A percentile compares a stretch with the other conserved stretches of the same genome.
phyloP scores from a whole-genome alignment of 768 basidiomycete species.

The Leccinum olivaceopallidum region DNA sequence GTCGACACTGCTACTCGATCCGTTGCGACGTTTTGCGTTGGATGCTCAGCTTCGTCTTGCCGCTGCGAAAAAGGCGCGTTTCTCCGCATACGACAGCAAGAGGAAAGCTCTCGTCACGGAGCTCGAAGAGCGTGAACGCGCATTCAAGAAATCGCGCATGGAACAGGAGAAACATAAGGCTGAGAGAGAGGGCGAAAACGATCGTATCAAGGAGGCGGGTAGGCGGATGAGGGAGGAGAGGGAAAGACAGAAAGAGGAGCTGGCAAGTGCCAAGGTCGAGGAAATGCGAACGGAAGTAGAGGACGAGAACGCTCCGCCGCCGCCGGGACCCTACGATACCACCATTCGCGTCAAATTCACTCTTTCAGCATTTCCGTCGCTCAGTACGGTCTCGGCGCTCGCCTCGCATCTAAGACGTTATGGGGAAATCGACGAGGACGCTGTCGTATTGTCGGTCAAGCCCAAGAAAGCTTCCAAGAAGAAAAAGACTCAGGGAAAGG shows the following conservation, averaged over 20 bases:
- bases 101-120: conserved; percentile 75
- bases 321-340: conserved; percentile 68
- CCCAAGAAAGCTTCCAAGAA: conserved; percentile 43
- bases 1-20: conserved; percentile 80
- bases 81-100: conserved; percentile 67
- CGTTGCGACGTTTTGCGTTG: conserved; percentile 71
- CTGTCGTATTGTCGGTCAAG: conserved; percentile 70
- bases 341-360: conserved; percentile 74
- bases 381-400: conserved; percentile 22
- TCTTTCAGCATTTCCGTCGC: conserved; percentile 48
- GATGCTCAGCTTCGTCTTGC: conserved; percentile 78
- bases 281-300: conserved; percentile 30
- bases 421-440: conserved; percentile 60
- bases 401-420: conserved; percentile 54
- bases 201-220: conserved; percentile 76
- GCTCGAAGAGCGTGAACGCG: conserved; percentile 75
- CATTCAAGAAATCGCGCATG: conserved; percentile 67
- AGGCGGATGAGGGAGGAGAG: conserved; percentile 65
- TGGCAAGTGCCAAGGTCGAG: conserved; percentile 38
- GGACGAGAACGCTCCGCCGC: conserved; percentile 53
- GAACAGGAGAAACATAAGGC: conserved; percentile 63
- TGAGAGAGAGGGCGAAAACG: conserved; percentile 58
- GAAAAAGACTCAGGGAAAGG: conserved; percentile 36
- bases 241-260: conserved; percentile 50
- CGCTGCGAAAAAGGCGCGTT: conserved; percentile 69